These are phyloP conservation scores for Coemansia sp. DNA, from an alignment of 192 early-diverging fungal genomes.

Conservation along the genomic window DNA sequence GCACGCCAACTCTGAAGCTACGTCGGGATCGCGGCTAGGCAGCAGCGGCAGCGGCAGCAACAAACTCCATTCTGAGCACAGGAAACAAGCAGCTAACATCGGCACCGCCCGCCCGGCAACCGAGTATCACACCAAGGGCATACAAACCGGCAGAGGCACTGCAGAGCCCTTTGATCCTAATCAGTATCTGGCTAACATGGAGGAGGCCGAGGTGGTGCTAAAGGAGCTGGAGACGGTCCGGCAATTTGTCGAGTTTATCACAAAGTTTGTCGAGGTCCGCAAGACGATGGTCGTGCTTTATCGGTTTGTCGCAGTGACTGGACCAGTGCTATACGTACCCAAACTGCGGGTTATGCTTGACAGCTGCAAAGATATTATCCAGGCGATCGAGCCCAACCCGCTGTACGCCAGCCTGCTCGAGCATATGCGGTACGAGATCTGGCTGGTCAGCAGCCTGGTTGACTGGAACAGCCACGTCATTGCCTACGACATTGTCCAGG, in stretches of 20 bases:
- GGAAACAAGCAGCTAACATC: neutral
- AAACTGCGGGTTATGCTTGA: constrained; percentile 32
- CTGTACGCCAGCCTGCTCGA: constrained; percentile 30
- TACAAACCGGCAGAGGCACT: neutral
- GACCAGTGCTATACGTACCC: constrained; percentile 35
- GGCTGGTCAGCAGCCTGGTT: constrained; percentile 32
- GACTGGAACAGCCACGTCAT: constrained; percentile 38
- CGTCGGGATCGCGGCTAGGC: too few species aligned
- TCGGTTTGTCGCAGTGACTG: constrained; percentile 42
- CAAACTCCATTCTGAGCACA: neutral
- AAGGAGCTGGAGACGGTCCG: constrained; percentile 32
- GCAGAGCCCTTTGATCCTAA: constrained; percentile 36
- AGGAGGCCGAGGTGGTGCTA: constrained; percentile 30
- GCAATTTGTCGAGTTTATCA: constrained; percentile 35
- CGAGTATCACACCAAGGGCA: neutral
- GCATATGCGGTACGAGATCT: constrained; percentile 31
- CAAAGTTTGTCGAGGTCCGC: constrained; percentile 45
- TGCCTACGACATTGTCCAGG: constrained; percentile 33
- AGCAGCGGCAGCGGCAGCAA: neutral
- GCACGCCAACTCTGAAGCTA: too few species aligned
- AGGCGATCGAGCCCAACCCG: constrained; percentile 20
- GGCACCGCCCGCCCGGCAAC: neutral
- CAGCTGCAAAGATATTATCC: constrained; percentile 20
- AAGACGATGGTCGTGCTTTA: constrained; percentile 49
- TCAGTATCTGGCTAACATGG: constrained; percentile 20